These are phyloP conservation scores for Didymella pinodella DNA, from an alignment of 2,329 filamentous ascomycete genomes.

Conservation along the genomic window DNA sequence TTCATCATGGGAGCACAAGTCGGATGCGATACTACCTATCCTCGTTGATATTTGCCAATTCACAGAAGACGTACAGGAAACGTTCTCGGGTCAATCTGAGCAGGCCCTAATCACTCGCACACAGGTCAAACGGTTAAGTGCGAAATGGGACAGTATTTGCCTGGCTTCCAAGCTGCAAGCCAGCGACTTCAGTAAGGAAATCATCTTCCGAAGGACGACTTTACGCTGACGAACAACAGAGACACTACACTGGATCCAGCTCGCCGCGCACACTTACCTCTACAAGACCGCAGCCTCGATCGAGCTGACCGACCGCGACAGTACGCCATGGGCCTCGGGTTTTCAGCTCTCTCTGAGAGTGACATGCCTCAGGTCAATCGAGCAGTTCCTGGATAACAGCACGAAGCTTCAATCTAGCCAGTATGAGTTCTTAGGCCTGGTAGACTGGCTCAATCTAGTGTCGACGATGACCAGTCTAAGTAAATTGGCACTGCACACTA, in stretches of 20 bases:
- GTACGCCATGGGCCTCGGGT: constrained; percentile 42
- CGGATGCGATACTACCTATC: constrained; percentile 41
- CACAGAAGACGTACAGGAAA: constrained; percentile 49
- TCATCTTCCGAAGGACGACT: not conserved
- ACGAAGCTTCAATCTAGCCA: constrained; percentile 37
- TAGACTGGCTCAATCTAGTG: constrained; percentile 46
- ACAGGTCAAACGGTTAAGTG: constrained; percentile 44
- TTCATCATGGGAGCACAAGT: constrained; percentile 41
- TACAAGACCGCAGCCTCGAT: constrained; percentile 39
- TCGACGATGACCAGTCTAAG: constrained; percentile 41
- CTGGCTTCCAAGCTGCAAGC: constrained; percentile 40
- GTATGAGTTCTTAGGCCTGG: constrained; percentile 42
- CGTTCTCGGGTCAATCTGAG: constrained; percentile 38
- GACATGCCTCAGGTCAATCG: constrained; percentile 41
- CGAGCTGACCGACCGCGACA: constrained; percentile 43
- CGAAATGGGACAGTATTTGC: constrained; percentile 46
- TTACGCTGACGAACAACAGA: constrained; percentile 31
- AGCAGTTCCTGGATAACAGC: constrained; percentile 46
- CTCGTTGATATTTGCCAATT: constrained; percentile 46
- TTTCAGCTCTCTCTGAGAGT: constrained; percentile 49
- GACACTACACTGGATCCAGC: constrained; percentile 45
- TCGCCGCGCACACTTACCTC: constrained; percentile 40
- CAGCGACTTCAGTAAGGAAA: constrained; percentile 41
- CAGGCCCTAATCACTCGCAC: constrained; percentile 42
- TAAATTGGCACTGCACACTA: constrained; percentile 40